These are phyloP conservation scores for Boletus hoseneyae DNA, from an alignment of 1,284 basidiomycete genomes.

Conservation along the genomic window DNA sequence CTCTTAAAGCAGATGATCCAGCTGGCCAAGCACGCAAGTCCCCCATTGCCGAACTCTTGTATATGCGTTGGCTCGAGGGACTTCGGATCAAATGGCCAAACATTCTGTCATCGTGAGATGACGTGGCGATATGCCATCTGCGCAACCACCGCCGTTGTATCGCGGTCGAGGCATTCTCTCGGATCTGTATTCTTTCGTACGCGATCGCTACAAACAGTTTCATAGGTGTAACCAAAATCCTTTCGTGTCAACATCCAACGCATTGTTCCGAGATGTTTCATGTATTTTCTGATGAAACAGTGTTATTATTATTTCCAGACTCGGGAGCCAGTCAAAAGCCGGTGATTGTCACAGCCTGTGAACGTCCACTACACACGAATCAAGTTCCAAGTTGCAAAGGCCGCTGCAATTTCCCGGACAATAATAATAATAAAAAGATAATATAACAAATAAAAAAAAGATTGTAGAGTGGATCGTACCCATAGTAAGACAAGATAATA, in stretches of 20 bases:
- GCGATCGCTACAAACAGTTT: not conserved
- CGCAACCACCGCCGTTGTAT: not conserved
- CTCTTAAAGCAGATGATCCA: constrained; percentile 36
- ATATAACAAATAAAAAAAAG: constrained; percentile 3
- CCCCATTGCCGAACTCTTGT: constrained; percentile 90
- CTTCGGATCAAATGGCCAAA: constrained; percentile 85
- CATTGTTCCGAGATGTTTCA: not conserved
- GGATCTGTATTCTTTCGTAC: not conserved
- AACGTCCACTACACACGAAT: no score
- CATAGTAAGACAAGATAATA: constrained; percentile 8
- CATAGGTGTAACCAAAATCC: not conserved
- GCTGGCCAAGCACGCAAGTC: constrained; percentile 51
- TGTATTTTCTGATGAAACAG: constrained; percentile 12
- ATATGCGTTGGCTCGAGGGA: constrained; percentile 94
- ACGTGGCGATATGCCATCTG: not conserved
- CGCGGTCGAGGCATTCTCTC: not conserved
- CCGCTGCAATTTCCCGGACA: not conserved
- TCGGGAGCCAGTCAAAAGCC: not conserved
- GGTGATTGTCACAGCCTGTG: no score
- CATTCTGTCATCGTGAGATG: constrained; percentile 43
- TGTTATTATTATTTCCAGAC: not conserved
- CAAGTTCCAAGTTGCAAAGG: not conserved
- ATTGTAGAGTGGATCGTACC: constrained; percentile 2
- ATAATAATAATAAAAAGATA: not conserved
- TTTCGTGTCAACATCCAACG: not conserved